Conservation (phyloP, 768 basidiomycete genomes). For the Boletus rubroflammeus region DNA sequence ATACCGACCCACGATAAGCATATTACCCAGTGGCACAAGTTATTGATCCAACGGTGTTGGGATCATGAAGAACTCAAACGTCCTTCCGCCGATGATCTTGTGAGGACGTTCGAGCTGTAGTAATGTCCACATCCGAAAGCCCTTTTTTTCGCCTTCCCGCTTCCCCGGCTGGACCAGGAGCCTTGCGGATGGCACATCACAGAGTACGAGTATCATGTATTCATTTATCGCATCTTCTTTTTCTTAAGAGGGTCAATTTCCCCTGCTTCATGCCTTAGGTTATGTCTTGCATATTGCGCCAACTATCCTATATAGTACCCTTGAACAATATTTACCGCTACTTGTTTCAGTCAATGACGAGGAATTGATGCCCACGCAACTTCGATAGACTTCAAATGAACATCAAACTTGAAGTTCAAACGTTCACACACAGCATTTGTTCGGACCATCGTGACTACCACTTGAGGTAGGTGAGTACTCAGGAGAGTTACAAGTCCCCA, state of each 20-base stretch:
- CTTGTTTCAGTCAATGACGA: background rate
- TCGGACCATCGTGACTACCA: background rate
- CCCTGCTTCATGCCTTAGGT: background rate
- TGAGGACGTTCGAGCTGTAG: background rate
- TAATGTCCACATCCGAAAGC: background rate
- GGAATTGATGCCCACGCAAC: background rate
- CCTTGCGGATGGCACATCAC: background rate
- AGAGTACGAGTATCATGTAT: background rate
- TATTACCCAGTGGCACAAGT: slow-evolving; percentile 1
- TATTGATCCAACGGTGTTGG: slow-evolving; percentile 19
- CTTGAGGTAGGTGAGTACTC: background rate
- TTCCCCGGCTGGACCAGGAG: background rate
- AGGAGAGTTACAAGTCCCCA: background rate
- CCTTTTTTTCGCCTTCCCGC: background rate
- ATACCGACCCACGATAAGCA: slow-evolving; percentile 3
- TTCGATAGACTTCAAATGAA: background rate
- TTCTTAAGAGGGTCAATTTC: background rate
- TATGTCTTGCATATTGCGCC: background rate
- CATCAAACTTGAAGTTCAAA: no score
- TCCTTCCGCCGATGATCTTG: slow-evolving; percentile 13
- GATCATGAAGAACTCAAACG: slow-evolving; percentile 12
- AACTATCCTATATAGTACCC: background rate
- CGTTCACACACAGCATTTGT: background rate
- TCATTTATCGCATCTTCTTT: background rate
- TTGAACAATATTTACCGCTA: background rate